Percentiles rank a stretch among this genome's conserved stretches.
These are phyloP conservation scores for Phyllachora maydis DNA, from an alignment of 2,329 filamentous ascomycete species.

Conservation along the genomic window DNA sequence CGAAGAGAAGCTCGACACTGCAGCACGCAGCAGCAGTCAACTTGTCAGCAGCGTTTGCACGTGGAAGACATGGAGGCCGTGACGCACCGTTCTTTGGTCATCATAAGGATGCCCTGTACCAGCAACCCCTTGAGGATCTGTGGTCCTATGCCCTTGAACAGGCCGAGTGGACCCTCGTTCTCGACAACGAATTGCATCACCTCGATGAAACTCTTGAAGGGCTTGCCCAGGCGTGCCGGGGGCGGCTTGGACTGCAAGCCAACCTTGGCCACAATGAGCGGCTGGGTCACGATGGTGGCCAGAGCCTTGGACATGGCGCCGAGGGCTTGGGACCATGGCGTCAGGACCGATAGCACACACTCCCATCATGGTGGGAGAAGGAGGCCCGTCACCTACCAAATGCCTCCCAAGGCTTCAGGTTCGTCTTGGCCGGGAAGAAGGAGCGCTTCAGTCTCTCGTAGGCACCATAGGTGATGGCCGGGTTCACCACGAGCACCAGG, in stretches of 20 bases:
- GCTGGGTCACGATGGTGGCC: conserved; percentile 82
- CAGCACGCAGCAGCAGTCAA: not conserved
- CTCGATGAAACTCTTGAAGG: conserved; percentile 82
- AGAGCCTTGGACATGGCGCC: conserved; percentile 84
- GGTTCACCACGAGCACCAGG: conserved; percentile 86
- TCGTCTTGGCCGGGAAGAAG: conserved; percentile 58
- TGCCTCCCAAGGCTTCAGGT: conserved; percentile 65
- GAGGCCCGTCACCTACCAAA: conserved; percentile 67
- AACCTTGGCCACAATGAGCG: conserved; percentile 93
- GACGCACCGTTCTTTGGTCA: conserved; percentile 83
- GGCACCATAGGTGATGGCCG: conserved; percentile 91
- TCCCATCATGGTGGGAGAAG: too few relatives aligned
- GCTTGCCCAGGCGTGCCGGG: conserved; percentile 63
- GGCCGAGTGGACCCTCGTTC: conserved; percentile 60
- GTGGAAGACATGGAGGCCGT: too few relatives aligned
- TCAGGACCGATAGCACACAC: too few relatives aligned
- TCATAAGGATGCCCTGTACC: conserved; percentile 94
- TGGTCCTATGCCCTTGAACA: conserved; percentile 93
- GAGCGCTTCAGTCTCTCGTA: conserved; percentile 72
- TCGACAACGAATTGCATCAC: conserved; percentile 89
- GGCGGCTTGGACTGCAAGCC: conserved; percentile 88
- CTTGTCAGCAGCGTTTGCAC: too few relatives aligned
- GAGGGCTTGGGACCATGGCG: too few relatives aligned
- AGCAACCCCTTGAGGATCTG: conserved; percentile 84
- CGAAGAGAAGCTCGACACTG: conserved; percentile 73